phyloP scores from a whole-genome alignment of 2,329 filamentous ascomycete genomes.

The Botrytis elliptica region DNA sequence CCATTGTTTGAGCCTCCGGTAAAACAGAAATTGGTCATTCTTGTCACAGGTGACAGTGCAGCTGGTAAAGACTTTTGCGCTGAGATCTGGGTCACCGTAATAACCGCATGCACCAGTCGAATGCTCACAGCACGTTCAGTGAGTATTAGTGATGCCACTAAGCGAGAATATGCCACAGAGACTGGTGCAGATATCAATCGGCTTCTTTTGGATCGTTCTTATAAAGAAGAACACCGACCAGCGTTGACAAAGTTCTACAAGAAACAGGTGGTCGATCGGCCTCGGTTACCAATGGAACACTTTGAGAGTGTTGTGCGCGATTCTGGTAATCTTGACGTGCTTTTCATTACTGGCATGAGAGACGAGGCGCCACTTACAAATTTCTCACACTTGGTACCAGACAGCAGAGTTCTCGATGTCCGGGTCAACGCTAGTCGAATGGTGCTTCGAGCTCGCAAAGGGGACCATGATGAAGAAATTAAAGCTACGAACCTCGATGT shows the following conservation, averaged over 20 bases:
- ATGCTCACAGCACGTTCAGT: slow-evolving; percentile 43
- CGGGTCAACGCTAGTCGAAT: slow-evolving; percentile 45
- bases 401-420: slow-evolving; percentile 54
- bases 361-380: slow-evolving; percentile 56
- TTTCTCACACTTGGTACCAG: slow-evolving; percentile 55
- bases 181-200: slow-evolving; percentile 49
- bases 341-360: slow-evolving; percentile 55
- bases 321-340: slow-evolving; percentile 49
- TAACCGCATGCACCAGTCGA: slow-evolving; percentile 38
- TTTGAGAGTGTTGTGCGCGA: slow-evolving; percentile 47
- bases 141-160: slow-evolving; percentile 59
- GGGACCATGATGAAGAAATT: slow-evolving; percentile 24
- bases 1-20: slow-evolving; percentile 46
- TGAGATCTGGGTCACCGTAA: slow-evolving; percentile 48
- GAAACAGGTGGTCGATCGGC: slow-evolving; percentile 44
- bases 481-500: slow-evolving; percentile 25
- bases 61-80: slow-evolving; percentile 63
- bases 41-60: slow-evolving; percentile 50
- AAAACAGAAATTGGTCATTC: slow-evolving; percentile 49
- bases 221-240: slow-evolving; percentile 60
- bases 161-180: slow-evolving; percentile 53
- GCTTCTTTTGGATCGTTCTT: slow-evolving; percentile 53
- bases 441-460: slow-evolving; percentile 42
- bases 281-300: slow-evolving; percentile 45
- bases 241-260: slow-evolving; percentile 53